A percentile compares a stretch with the other conserved stretches of the same genome.
Conservation (phyloP, 352 stramenopile genomes). For the Elongisporangium prolatum region DNA sequence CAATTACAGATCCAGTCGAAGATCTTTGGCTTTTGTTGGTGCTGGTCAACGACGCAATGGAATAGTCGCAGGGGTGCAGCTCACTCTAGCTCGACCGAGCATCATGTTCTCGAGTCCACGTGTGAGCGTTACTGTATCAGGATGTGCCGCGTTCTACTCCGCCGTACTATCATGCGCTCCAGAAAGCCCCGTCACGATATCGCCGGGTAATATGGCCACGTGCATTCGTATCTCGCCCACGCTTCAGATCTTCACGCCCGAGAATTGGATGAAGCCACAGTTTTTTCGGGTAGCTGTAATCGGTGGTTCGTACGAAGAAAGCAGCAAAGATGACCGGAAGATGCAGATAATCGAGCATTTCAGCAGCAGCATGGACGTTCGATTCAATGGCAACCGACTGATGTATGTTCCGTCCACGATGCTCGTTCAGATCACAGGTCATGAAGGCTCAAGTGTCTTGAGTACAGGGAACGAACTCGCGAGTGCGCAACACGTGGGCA, state of each 20-base stretch:
- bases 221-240: slow-evolving; percentile 43
- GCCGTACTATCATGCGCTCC: slow-evolving; percentile 35
- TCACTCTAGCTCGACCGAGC: slow-evolving; percentile 16
- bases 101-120: slow-evolving; percentile 29
- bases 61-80: slow-evolving; percentile 8
- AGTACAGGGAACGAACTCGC: slow-evolving; percentile 15
- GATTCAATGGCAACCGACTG: slow-evolving; percentile 38
- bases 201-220: slow-evolving; percentile 38
- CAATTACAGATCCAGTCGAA: neutral
- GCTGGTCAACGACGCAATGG: slow-evolving; percentile 8
- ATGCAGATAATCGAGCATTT: slow-evolving; percentile 45
- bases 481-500: slow-evolving; percentile 13
- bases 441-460: slow-evolving; percentile 39
- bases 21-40: neutral
- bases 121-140: slow-evolving; percentile 37
- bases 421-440: slow-evolving; percentile 36
- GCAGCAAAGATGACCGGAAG: slow-evolving; percentile 18
- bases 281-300: slow-evolving; percentile 45
- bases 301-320: slow-evolving; percentile 13
- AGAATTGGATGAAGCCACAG: slow-evolving; percentile 44
- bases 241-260: slow-evolving; percentile 35
- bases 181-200: slow-evolving; percentile 38
- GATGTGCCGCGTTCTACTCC: slow-evolving; percentile 50
- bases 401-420: slow-evolving; percentile 32
- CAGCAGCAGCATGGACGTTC: slow-evolving; percentile 35